Conservation (phyloP, 768 basidiomycete genomes). For the Pulveroboletus frians region DNA sequence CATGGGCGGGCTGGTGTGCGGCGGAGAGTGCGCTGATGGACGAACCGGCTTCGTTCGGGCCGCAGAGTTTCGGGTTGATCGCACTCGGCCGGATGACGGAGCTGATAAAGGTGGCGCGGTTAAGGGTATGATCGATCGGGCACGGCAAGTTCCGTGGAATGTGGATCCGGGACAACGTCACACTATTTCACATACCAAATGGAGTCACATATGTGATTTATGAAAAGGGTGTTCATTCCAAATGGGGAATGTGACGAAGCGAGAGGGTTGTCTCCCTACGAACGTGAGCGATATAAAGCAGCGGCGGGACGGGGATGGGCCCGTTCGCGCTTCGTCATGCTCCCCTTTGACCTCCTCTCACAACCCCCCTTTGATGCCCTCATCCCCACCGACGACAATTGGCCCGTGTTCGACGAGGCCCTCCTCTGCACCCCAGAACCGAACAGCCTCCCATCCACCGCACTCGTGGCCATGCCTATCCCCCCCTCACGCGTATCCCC, state of each 20-base stretch:
- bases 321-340: constrained; percentile 10
- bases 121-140: not conserved
- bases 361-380: constrained; percentile 11
- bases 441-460: too few species aligned
- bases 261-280: constrained; percentile 13
- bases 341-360: constrained; percentile 14
- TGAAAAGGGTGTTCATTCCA: constrained; percentile 14
- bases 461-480: constrained; percentile 27
- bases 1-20: constrained; percentile 42
- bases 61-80: constrained; percentile 43
- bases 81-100: constrained; percentile 42
- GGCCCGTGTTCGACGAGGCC: constrained; percentile 25
- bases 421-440: too few species aligned
- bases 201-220: constrained; percentile 25
- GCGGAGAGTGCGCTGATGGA: constrained; percentile 28
- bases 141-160: constrained; percentile 10
- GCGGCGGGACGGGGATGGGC: constrained; percentile 1
- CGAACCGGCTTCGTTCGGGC: constrained; percentile 32
- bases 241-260: constrained; percentile 26
- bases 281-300: constrained; percentile 22
- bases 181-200: constrained; percentile 11
- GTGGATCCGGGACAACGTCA: constrained; percentile 14
- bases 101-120: constrained; percentile 27
- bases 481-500: constrained; percentile 26
- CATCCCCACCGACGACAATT: constrained; percentile 12